Evolutionary conservation across 768 basidiomycete genomes (phyloP), one percentile per base, ranked within the genome.

Genomic region (Phallus indusiatus): DNA sequence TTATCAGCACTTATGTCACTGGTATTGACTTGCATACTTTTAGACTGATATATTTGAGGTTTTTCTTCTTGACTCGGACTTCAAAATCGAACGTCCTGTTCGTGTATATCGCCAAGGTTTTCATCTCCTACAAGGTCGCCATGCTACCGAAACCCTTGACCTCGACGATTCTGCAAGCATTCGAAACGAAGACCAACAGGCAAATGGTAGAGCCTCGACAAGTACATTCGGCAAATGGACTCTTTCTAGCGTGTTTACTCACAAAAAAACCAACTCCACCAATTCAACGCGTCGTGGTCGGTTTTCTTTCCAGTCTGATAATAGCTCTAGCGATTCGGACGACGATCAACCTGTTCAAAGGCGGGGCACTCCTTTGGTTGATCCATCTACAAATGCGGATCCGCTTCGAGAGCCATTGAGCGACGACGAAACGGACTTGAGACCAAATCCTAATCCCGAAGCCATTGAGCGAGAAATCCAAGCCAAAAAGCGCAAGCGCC

Each of bases 1-100:
- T 12, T 53, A 12, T 56, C 60, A 6, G 60, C 11, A 18, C 3
- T 22, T 52, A 51, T 53, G 53, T 20, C 33, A 24, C 16, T 49
- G 47, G 47, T 55, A 59, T 34, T 62, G 48, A 22, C 42, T 35
- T 21, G 51, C 42, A 22, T 60, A 35, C 21, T 9, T 47, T 9
- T 66, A 94, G 89, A 75, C 86, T n/a, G 75, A 74, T n/a, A 74
- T 96, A 42, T 91, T 88, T 83, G 95, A 98, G 60, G 94, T 97
- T 12, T 95, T 99, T 72, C 77, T 97, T 46, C 74, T 98, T 54
- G 95, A 98, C 68, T 73, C 81, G 0, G 87, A 93, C 67, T 98
- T 99, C 68, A 77, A 78, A 54, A 92, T 98, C 56, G 84, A 93
- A 67, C 82, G 90, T n/a, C 95, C 95, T 1, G 86, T 82, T 67